phyloP scores from a whole-genome alignment of 352 stramenopile species.

The Globisporangium nodosum region DNA sequence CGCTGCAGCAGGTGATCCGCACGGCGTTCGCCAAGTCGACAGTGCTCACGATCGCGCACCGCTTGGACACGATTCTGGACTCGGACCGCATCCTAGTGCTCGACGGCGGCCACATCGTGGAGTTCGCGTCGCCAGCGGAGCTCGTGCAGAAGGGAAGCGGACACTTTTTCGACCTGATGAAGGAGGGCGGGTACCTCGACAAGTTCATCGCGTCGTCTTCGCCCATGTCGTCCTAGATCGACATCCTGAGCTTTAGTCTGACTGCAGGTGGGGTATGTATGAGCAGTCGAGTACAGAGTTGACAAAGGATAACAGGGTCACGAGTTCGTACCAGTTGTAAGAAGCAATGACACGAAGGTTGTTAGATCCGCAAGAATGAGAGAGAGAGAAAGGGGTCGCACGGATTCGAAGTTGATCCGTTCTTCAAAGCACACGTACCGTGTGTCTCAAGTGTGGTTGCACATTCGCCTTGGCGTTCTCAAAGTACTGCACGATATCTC shows the following conservation, averaged over 20 bases:
- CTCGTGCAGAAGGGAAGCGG: constrained; percentile 22
- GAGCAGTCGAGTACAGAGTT: no score
- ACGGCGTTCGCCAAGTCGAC: constrained; percentile 61
- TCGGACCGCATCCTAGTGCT: not conserved
- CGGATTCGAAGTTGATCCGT: no score
- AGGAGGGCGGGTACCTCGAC: constrained; percentile 21
- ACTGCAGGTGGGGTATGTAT: no score
- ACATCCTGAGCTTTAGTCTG: no score
- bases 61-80: not conserved
- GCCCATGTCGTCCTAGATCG: no score
- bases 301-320: no score
- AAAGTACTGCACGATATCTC: constrained; percentile 11
- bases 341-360: no score
- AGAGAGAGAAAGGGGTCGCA: no score
- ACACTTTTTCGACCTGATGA: constrained; percentile 22
- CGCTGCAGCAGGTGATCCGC: constrained; percentile 68
- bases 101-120: not conserved
- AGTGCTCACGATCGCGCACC: not conserved
- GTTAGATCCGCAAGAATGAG: no score
- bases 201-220: not conserved
- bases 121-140: constrained; percentile 26
- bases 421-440: no score
- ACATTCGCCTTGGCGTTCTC: not conserved
- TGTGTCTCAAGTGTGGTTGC: not conserved
- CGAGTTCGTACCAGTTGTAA: no score